Conservation (phyloP, 108 stramenopile species). For the Craspedostauros australis region DNA sequence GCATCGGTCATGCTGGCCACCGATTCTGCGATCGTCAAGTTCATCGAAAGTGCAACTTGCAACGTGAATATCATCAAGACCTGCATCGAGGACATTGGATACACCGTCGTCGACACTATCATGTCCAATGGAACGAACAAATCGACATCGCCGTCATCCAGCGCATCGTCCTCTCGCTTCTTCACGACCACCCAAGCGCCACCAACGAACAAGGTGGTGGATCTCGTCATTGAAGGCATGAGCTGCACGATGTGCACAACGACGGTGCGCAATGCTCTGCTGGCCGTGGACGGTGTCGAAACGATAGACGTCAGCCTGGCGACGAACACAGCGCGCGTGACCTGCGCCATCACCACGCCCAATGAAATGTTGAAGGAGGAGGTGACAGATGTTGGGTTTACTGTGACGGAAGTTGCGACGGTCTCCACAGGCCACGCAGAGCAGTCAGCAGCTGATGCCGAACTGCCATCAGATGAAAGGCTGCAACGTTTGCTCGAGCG, state of each 20-base stretch:
- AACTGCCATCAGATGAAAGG: constrained; percentile 18
- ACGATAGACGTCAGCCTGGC: constrained; percentile 24
- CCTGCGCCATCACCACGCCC: too few species aligned
- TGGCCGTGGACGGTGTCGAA: constrained; percentile 12
- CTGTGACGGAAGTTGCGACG: constrained; percentile 12
- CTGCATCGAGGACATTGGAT: constrained; percentile 38
- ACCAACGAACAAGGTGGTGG: constrained; percentile 12
- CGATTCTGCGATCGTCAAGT: constrained; percentile 29
- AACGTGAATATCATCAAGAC: constrained; percentile 13
- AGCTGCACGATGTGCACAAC: constrained; percentile 20
- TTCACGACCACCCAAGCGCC: background rate
- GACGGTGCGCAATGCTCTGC: constrained; percentile 13
- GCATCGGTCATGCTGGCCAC: constrained; percentile 33
- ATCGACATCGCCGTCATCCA: background rate
- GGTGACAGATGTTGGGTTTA: constrained; percentile 39
- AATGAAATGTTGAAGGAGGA: constrained; percentile 16
- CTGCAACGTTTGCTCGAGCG: constrained; percentile 23
- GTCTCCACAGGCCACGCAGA: background rate
- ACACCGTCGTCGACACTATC: constrained; percentile 28
- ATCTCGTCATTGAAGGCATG: constrained; percentile 20
- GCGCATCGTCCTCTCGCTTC: background rate
- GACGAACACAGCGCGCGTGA: constrained; percentile 21
- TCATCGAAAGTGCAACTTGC: constrained; percentile 5
- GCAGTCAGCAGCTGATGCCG: background rate
- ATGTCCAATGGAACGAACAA: background rate